Base-by-base conservation (phyloP, 2,329 filamentous ascomycete genomes). In the Sodiomyces alkalinus region DNA sequence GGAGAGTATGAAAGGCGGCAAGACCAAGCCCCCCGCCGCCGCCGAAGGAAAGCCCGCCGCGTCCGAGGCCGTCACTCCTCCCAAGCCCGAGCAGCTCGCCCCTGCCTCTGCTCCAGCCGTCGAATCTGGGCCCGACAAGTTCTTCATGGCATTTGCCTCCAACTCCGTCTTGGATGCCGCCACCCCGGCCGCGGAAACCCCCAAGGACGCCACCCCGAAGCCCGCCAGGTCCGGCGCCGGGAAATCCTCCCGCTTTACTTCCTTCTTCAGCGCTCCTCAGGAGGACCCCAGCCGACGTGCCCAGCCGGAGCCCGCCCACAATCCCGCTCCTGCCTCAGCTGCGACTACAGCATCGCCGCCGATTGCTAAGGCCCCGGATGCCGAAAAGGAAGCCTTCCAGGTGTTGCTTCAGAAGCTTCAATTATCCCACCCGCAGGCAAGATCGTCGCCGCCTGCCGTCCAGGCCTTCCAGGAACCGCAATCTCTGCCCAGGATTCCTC, bases 351-450 rank as follows among this genome's bases (percentile, higher is more conserved):
- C n/a, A n/a, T n/a, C n/a, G n/a, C 55, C 61, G 8, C 23, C 23
- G 3, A 17, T 25, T n/a, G 23, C 23, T n/a, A 9, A 14, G 14
- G 7, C 23, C 23, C 53, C 61, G 5, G 72, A 74, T 36, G 69
- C 74, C 29, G 86, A 93, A 44, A 82, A 83, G 50, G 79, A 85
- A 48, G 86, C 83, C 2, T 93, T 94, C 52, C 72, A 83, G 39
- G 70, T 75, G 24, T 68, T 94, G 25, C 60, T 93, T 19, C 70
- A 80, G 40, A 92, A 93, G 64, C 68, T 93, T 22, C 77, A 85
- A 35, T 60, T 60, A 32, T 67, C 71, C 33, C 64, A 56, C 2
- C 34, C 55, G 6, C 43, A 52, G 24, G 40, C 43, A 37, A 56
- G 49, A 24, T 54, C 56, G 26, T 60, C 65, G 17, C 59, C 63